phyloP scores from a whole-genome alignment of 2,329 filamentous ascomycete genomes.

The Fusarium brachygibbosum region DNA sequence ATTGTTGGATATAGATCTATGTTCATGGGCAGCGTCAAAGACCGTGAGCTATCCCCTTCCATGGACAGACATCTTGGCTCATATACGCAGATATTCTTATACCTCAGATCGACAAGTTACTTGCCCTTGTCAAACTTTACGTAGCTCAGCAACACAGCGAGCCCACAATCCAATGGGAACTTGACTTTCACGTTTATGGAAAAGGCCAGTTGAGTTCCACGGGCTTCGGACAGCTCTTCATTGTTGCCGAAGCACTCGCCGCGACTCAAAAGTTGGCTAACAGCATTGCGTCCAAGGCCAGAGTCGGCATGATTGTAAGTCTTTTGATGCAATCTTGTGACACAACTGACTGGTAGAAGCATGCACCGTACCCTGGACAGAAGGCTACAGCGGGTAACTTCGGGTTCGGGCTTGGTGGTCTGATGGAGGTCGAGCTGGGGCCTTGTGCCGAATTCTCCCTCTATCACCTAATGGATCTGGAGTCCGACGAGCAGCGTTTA shows the following conservation, averaged over 20 bases:
- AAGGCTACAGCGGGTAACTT: constrained; percentile 68
- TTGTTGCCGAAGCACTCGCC: constrained; percentile 63
- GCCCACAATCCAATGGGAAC: constrained; percentile 38
- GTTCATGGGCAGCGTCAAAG: constrained; percentile 44
- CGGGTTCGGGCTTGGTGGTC: constrained; percentile 52
- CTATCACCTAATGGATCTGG: constrained; percentile 64
- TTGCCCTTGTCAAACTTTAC: constrained; percentile 29
- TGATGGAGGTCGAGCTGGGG: constrained; percentile 50
- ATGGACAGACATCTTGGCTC: rapidly evolving
- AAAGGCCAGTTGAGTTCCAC: constrained; percentile 31
- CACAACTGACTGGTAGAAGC: constrained; percentile 39
- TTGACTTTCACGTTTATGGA: constrained; percentile 61
- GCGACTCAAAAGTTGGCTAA: constrained; percentile 60
- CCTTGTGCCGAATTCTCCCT: constrained; percentile 60
- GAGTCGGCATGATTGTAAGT: constrained; percentile 50
- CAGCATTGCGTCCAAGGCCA: constrained; percentile 49
- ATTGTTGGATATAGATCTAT: constrained; percentile 42
- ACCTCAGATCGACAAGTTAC: constrained; percentile 32
- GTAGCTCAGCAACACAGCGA: constrained; percentile 43
- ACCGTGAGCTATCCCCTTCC: neutral
- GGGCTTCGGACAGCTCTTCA: constrained; percentile 52
- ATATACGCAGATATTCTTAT: constrained; percentile 33
- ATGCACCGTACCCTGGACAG: constrained; percentile 63
- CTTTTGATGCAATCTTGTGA: rapidly evolving
- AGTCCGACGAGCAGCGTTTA: constrained; percentile 45